A percentile compares a stretch with the other conserved stretches of the same genome.
phyloP scores from a whole-genome alignment of 192 early-diverging fungal species.

The Chytriomyces hyalinus region DNA sequence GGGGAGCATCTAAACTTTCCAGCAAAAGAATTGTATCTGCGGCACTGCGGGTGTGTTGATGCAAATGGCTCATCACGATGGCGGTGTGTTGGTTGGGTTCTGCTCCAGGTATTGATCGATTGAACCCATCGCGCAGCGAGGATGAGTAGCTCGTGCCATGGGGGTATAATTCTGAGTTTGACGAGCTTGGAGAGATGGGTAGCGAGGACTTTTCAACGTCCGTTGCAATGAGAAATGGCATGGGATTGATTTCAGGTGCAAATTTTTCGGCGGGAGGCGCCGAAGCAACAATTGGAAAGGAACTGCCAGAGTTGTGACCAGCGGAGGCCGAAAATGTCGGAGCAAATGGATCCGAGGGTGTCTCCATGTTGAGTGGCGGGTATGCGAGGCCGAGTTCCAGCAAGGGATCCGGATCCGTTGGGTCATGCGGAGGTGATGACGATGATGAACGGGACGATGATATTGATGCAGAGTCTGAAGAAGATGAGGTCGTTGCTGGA shows the following conservation, averaged over 20 bases:
- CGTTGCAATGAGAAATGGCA: no score
- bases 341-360: background rate
- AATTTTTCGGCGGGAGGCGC: background rate
- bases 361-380: background rate
- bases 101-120: no score
- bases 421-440: background rate
- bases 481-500: background rate
- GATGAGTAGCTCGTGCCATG: no score
- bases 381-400: background rate
- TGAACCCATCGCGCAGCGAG: no score
- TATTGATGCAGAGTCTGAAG: background rate
- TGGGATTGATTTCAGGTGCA: background rate
- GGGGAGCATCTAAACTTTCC: no score
- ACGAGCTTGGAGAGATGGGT: no score
- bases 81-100: no score
- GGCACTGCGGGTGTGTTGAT: no score
- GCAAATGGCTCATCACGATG: no score
- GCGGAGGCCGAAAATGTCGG: background rate
- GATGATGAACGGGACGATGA: background rate
- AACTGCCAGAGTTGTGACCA: background rate
- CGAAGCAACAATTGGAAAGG: background rate
- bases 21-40: no score
- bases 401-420: background rate
- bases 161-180: no score
- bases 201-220: no score